Conservation (phyloP, 2,329 filamentous ascomycete species). For the Colletotrichum sp. region DNA sequence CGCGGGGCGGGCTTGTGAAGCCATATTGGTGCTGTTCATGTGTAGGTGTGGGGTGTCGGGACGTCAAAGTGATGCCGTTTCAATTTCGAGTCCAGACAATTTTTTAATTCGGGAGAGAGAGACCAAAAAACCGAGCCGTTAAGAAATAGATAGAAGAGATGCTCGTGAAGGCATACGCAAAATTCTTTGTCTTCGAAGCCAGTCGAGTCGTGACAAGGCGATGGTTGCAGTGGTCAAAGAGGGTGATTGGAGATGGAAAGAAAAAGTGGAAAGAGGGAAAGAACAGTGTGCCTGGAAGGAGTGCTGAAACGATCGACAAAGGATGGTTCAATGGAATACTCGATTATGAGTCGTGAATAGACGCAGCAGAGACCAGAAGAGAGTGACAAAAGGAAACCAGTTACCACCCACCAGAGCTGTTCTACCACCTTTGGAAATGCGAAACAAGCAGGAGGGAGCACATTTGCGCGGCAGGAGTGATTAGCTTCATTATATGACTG, state of each 20-base stretch:
- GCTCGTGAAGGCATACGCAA: background rate
- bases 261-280: background rate
- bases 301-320: background rate
- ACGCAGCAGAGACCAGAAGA: conserved; percentile 4
- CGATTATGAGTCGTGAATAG: conserved; percentile 9
- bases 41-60: background rate
- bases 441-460: conserved; percentile 11
- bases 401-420: conserved; percentile 4
- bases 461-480: conserved; percentile 10
- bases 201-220: background rate
- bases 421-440: conserved; percentile 6
- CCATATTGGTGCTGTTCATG: background rate
- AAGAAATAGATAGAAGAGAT: background rate
- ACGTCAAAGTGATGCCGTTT: background rate
- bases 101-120: background rate
- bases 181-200: background rate
- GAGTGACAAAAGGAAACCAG: conserved; percentile 1
- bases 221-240: background rate
- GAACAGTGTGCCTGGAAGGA: background rate
- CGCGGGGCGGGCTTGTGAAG: background rate
- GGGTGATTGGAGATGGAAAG: background rate
- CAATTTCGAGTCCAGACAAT: background rate
- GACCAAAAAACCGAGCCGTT: background rate
- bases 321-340: background rate
- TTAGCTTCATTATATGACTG: conserved; percentile 21